Evolutionary conservation across 129 eudicot genomes (phyloP), one percentile per base, ranked within the genome.

Genomic region (Logfia minima): DNA sequence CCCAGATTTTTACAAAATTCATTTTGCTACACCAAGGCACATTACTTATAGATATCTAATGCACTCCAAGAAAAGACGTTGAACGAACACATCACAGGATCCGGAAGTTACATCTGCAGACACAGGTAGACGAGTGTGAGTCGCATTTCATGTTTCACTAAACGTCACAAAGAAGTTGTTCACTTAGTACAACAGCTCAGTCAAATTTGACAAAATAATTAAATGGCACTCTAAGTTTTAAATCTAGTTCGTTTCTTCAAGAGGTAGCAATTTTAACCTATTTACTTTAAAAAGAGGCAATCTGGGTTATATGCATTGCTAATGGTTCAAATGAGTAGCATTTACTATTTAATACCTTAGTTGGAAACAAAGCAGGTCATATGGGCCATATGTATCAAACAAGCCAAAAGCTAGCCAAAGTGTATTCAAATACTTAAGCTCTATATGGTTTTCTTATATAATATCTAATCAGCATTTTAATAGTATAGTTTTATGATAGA

Each of bases 61-160:
- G 32, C 6, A 58, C 71, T 62, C 43, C 48, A 17, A 55, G 45
- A 68, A 68, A 29, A 4, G n/a, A 28, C 67, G 34, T 18, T 61
- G 64, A 66, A 35, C 28, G 8, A 3, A 68, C 53, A 60, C 39
- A 35, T 74, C 80, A 83, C 79, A 82, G 66, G 75, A 90, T 84
- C 70, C 89, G 92, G 82, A 90, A 90, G 79, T 90, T 89, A 35
- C 96, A 90, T 77, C 96, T 90, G 93, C 82, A 78, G 56, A 43
- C 63, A 77, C 76, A 72, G 52, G 43, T 48, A 69, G n/a, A 73
- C n/a, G 13, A 75, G 34, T 21, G 74, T 77, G 31, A 11, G 79
- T 66, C 51, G 23, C 72, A 68, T 23, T 28, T 8, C 66, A 76
- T 64, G 48, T 28, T 28, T 48, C 63, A 76, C 75, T 24, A 28